Base-by-base conservation (phyloP, 306 rosid species). In the Aeschynomene evenia region DNA sequence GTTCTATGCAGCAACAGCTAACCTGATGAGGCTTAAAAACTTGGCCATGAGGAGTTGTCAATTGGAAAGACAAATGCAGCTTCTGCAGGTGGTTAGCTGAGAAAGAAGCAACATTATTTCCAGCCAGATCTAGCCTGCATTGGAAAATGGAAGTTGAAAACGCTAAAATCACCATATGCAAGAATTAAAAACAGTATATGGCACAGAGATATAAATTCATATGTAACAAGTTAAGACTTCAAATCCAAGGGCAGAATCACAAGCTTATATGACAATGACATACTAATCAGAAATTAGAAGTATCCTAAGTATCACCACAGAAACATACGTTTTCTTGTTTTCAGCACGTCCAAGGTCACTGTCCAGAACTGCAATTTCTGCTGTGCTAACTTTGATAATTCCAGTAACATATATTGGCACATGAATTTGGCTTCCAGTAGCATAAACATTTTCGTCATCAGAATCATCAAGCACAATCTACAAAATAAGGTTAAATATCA, bases 81-180 rank as follows among this genome's bases (percentile, higher is more conserved):
- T 91, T 95, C 83, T 91, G 99, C 62, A 91, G 89, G 82, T 95
- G 99, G 87, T 91, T 95, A 43, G 99, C 97, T 39, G 96, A 86
- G 76, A 95, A 74, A 37, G 85, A 86, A 51, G 86, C 79, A 31
- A 58, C 72, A 77, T 65, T 82, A 61, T 80, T 86, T 68, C 95
- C 93, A 77, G 86, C 82, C 73, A 95, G 77, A 84, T 95, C 88
- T 58, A 95, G 70, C 80, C 99, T 95, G 91, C 50, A 79, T 42
- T 65, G 43, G 51, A n/a, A 45, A 45, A 45, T 45, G 50, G 26
- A 22, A 50, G 33, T 71, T 61, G 43, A 79, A 66, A 75, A 72
- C 36, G 56, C 55, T 48, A 29, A 68, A 64, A 68, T 68, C 31
- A 37, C 28, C 36, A 53, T 39, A 67, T 4, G 6, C 51, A 72